These are phyloP conservation scores for Brachypodium distachyon DNA, from an alignment of 202 grass and related monocot genomes.

Conservation along the genomic window DNA sequence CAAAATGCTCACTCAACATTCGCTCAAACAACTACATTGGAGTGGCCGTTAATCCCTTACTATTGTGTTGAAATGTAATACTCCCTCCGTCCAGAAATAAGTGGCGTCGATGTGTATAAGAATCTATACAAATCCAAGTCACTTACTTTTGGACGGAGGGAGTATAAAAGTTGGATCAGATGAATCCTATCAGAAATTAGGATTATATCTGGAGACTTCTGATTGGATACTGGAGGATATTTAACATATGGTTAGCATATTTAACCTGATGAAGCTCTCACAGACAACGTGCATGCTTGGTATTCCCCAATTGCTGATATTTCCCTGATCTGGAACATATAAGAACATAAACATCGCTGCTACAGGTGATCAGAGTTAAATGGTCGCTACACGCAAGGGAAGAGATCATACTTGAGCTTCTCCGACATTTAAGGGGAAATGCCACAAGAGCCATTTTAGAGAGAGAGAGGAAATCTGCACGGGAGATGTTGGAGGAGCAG, in stretches of 20 bases:
- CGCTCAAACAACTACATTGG: background rate
- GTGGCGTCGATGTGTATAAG: too few relatives aligned
- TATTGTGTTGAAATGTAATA: background rate
- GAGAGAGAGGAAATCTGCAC: constrained; percentile 38
- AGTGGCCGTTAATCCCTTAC: background rate
- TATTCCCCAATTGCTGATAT: constrained; percentile 1
- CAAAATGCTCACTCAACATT: background rate
- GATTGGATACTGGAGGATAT: background rate
- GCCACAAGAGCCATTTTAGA: constrained; percentile 47
- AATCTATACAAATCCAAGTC: too few relatives aligned
- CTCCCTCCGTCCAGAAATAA: too few relatives aligned
- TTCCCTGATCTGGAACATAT: background rate
- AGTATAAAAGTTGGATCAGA: background rate
- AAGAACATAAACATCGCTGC: background rate
- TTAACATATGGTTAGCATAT: background rate
- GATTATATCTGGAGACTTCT: background rate
- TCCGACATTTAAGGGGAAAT: constrained; percentile 62
- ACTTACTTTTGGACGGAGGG: too few relatives aligned
- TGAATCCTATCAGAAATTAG: background rate
- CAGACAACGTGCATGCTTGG: background rate
- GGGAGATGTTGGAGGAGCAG: constrained; percentile 79
- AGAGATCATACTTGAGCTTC: constrained; percentile 66
- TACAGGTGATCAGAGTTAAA: constrained; percentile 84
- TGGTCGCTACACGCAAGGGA: constrained; percentile 89
- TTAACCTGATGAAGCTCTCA: background rate